Conservation (phyloP, 1,139 yeast genomes). For the Candida sanyaensis region DNA sequence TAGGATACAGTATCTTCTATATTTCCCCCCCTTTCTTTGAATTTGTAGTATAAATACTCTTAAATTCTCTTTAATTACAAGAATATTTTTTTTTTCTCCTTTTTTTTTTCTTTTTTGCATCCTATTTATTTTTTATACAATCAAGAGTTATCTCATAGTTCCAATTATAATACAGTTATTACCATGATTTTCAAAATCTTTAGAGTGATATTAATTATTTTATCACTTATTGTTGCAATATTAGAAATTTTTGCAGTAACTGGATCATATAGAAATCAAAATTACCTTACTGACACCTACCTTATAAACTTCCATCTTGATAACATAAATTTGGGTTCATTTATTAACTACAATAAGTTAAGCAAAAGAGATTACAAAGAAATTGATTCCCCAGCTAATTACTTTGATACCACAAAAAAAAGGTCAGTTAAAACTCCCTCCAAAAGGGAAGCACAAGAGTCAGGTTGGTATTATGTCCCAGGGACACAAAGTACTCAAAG, state of each 20-base stretch:
- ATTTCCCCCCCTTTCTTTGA: not conserved
- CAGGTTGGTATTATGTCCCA: constrained; percentile 5
- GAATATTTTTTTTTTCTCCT: not conserved
- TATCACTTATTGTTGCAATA: constrained; percentile 37
- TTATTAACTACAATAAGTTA: constrained; percentile 18
- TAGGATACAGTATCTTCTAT: not conserved
- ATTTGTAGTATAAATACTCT: not conserved
- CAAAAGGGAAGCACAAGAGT: constrained; percentile 2
- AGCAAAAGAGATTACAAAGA: not conserved
- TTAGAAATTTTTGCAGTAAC: constrained; percentile 38
- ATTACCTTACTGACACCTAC: constrained; percentile 38
- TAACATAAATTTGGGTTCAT: constrained; percentile 31
- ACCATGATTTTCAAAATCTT: constrained; percentile 35
- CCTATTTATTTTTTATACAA: not conserved
- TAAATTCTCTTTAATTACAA: not conserved
- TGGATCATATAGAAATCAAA: constrained; percentile 42
- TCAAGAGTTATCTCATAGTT: not conserved
- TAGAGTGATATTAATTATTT: constrained; percentile 34
- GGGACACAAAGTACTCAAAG: not conserved
- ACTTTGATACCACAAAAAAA: not conserved
- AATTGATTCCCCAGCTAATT: not conserved
- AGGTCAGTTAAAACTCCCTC: not conserved
- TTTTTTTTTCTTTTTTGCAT: not conserved
- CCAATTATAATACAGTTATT: not conserved
- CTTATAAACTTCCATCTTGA: constrained; percentile 40